phyloP scores from a whole-genome alignment of 495 filamentous ascomycete species.

The Penicillium paradoxum region DNA sequence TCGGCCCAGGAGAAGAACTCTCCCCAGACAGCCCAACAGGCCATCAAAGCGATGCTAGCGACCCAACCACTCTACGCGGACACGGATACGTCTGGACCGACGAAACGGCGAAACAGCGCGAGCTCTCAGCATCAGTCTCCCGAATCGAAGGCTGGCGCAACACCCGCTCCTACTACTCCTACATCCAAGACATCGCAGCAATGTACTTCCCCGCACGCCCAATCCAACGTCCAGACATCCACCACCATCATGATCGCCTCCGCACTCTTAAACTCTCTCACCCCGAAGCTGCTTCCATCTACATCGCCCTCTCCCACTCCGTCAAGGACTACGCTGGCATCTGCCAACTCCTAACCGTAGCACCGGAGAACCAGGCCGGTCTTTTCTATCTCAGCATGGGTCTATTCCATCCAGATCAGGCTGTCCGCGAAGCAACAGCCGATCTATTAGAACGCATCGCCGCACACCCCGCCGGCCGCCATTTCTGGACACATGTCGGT shows the following conservation, averaged over 20 bases:
- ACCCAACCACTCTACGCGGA: constrained; percentile 61
- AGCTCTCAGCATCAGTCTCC: constrained; percentile 82
- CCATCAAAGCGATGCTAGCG: constrained; percentile 38
- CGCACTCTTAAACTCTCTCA: constrained; percentile 69
- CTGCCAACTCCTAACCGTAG: constrained; percentile 77
- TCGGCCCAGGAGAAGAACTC: constrained; percentile 51
- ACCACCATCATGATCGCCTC: constrained; percentile 88
- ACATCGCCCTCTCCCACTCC: constrained; percentile 68
- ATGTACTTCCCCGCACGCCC: constrained; percentile 56
- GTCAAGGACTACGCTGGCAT: constrained; percentile 83
- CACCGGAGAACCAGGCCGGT: constrained; percentile 81
- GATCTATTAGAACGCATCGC: constrained; percentile 78
- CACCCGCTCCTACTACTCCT: constrained; percentile 90
- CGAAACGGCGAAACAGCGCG: constrained; percentile 70
- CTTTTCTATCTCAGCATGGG: constrained; percentile 90
- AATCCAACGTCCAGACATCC: constrained; percentile 77
- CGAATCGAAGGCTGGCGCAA: constrained; percentile 95
- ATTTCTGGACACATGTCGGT: constrained; percentile 85
- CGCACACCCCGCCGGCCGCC: constrained; percentile 81
- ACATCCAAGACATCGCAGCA: constrained; percentile 71
- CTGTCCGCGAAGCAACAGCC: constrained; percentile 71
- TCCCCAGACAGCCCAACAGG: constrained; percentile 46
- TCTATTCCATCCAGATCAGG: constrained; percentile 82
- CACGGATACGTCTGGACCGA: constrained; percentile 96
- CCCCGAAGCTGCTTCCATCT: constrained; percentile 69